These are phyloP conservation scores for Saksenaea vasiformis DNA, from an alignment of 371 early-diverging fungal species.

Conservation along the genomic window DNA sequence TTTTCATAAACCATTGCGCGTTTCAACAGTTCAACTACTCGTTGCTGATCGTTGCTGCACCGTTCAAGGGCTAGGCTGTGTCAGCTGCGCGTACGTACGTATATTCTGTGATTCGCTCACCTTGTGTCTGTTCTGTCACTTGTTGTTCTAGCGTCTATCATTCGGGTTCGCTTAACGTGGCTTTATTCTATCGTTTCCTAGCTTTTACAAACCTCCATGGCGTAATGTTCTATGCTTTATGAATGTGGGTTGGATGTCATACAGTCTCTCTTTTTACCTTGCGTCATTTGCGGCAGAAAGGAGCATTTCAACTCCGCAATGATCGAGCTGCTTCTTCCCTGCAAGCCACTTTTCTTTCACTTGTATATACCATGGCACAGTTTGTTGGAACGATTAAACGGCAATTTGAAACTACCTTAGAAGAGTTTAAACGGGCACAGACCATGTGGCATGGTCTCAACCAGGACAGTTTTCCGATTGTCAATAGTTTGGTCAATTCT, in stretches of 20 bases:
- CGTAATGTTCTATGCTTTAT: neutral
- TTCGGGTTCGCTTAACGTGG: neutral
- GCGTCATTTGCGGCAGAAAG: neutral
- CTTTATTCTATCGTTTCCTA: neutral
- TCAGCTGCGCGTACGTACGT: neutral
- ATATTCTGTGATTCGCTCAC: neutral
- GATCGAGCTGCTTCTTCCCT: neutral
- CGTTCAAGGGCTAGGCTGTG: constrained; percentile 13
- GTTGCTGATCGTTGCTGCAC: constrained; percentile 19
- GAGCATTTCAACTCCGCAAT: too few species aligned
- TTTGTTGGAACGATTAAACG: constrained; percentile 38
- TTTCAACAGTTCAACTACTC: constrained; percentile 25
- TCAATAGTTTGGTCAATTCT: constrained; percentile 38
- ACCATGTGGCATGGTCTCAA: constrained; percentile 44
- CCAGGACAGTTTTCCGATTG: constrained; percentile 33
- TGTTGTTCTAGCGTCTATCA: constrained; percentile 7
- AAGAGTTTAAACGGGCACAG: constrained; percentile 39
- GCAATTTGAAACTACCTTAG: constrained; percentile 29
- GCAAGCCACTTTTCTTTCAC: neutral
- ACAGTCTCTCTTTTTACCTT: constrained; percentile 2
- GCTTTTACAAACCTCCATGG: neutral
- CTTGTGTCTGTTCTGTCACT: constrained; percentile 6
- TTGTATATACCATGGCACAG: constrained; percentile 25
- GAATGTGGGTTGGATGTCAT: neutral
- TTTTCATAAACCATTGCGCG: constrained; percentile 39